Evolutionary conservation across 2,329 filamentous ascomycete species (phyloP), one percentile per base, ranked within the genome.

Genomic region (Diaporthe citri): DNA sequence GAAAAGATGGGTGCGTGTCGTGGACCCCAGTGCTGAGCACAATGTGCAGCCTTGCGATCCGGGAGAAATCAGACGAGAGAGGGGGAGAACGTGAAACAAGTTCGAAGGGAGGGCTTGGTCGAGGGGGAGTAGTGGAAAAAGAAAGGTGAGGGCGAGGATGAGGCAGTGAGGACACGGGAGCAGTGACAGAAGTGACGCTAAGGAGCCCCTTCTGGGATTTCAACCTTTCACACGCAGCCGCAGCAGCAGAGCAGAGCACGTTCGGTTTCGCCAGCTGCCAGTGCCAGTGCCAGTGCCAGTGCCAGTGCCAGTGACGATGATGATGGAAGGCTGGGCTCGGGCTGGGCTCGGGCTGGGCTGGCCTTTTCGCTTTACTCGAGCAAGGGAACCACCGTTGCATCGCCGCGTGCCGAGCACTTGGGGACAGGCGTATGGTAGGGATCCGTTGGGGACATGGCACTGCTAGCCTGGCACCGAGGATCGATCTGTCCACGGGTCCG

Each of bases 281-380:
- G 43, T 48, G 43, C 43, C 43, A 43, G 41, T 36, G 28, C 39
- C 59, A 43, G 39, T 64, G 59, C n/a, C n/a, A 3, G 13, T 43
- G 41, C 41, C 41, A 43, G 41, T 36, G 28, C 39, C 59, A 43
- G 39, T 64, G 59, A 64, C 39, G 64, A 28, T 12, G 64, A 52
- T 51, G 46, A 36, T 67, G 62, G 46, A 51, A 52, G 25, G 39
- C 59, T 46, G n/a, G 39, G 59, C 57, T 60, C 60, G 28, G 36
- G 46, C 64, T 67, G 64, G 64, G 46, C 64, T 67, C 17, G 31
- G 60, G 64, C 64, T 67, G 46, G 64, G 64, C 64, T 67, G 60
- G 60, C 39, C 39, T 36, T 41, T 28, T 39, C n/a, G 22, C 57
- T 60, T n/a, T 64, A 46, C 39, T 46, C 17, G 28, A n/a, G 10